phyloP scores from a whole-genome alignment of 1,284 basidiomycete genomes.

The Tilletia walkeri region DNA sequence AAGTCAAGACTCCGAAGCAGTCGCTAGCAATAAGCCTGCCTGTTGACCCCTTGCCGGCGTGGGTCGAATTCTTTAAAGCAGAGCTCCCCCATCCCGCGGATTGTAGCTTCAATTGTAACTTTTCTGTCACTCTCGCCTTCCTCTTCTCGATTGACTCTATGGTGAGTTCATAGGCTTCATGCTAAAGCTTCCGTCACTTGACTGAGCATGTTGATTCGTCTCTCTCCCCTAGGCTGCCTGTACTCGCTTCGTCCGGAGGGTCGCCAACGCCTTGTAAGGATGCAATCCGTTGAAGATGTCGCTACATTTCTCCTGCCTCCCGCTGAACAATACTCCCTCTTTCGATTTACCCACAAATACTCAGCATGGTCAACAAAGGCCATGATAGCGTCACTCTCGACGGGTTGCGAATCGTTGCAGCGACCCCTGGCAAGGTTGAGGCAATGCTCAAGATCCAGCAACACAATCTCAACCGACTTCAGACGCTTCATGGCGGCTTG shows the following conservation, averaged over 20 bases:
- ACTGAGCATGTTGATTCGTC: neutral
- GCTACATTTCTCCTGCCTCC: neutral
- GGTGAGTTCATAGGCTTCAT: too few species aligned
- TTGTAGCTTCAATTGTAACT: too few species aligned
- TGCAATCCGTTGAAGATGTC: neutral
- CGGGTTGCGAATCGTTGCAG: conserved; percentile 32
- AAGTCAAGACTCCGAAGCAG: too few species aligned
- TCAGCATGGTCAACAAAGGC: conserved; percentile 24
- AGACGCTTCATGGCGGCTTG: conserved; percentile 74
- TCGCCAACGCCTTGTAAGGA: conserved; percentile 15
- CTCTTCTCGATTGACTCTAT: too few species aligned
- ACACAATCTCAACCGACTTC: conserved; percentile 49
- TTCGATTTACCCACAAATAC: neutral
- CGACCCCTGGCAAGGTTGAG: conserved; percentile 38
- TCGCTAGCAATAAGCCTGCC: too few species aligned
- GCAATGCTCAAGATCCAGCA: conserved; percentile 32
- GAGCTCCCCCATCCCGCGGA: too few species aligned
- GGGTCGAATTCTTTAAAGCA: too few species aligned
- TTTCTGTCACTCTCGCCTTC: too few species aligned
- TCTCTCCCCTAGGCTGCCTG: neutral
- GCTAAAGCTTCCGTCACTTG: too few species aligned
- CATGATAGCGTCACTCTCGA: conserved; percentile 47
- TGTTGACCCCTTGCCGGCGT: too few species aligned
- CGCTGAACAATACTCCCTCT: neutral
- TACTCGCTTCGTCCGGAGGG: conserved; percentile 16